Evolutionary conservation across 495 filamentous ascomycete genomes (phyloP).

Genomic region (Patellaria atrata): DNA sequence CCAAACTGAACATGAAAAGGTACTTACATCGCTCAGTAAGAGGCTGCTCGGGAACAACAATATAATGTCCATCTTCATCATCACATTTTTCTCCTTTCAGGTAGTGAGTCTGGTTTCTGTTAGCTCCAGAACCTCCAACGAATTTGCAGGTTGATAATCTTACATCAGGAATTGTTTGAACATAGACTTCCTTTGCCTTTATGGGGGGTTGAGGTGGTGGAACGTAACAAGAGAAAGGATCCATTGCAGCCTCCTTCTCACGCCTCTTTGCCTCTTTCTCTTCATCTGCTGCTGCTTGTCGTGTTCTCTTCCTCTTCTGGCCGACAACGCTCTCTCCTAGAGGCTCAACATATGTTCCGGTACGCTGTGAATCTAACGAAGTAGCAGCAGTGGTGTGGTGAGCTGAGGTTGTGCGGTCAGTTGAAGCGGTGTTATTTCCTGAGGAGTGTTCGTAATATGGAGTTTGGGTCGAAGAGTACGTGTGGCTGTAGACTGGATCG

Average conservation of each 20-base stretch:
- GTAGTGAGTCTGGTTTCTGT: conserved; percentile 33
- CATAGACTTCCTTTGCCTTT: conserved; percentile 82
- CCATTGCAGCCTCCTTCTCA: conserved; percentile 46
- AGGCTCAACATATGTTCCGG: conserved; percentile 29
- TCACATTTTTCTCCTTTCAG: conserved; percentile 53
- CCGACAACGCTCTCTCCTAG: conserved; percentile 44
- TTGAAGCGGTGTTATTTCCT: conserved; percentile 53
- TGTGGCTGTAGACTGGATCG: conserved; percentile 48
- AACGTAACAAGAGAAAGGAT: conserved; percentile 59
- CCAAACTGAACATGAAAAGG: background rate
- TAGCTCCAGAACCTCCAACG: conserved; percentile 1
- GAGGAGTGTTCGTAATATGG: conserved; percentile 53
- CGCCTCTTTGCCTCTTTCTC: conserved; percentile 46
- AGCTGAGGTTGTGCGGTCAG: conserved; percentile 72
- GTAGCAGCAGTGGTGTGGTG: conserved; percentile 75
- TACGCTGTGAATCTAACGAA: conserved; percentile 60
- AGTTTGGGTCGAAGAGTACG: conserved; percentile 56
- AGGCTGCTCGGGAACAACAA: conserved; percentile 67
- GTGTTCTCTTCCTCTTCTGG: conserved; percentile 78
- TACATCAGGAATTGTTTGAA: conserved; percentile 72
- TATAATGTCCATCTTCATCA: conserved; percentile 93
- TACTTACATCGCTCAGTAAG: conserved; percentile 81
- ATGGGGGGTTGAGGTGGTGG: conserved; percentile 78
- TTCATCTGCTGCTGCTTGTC: conserved; percentile 64
- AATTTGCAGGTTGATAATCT: conserved; percentile 27